Evolutionary conservation across 129 eudicot genomes (phyloP).

Genomic region (Escallonia rubra): DNA sequence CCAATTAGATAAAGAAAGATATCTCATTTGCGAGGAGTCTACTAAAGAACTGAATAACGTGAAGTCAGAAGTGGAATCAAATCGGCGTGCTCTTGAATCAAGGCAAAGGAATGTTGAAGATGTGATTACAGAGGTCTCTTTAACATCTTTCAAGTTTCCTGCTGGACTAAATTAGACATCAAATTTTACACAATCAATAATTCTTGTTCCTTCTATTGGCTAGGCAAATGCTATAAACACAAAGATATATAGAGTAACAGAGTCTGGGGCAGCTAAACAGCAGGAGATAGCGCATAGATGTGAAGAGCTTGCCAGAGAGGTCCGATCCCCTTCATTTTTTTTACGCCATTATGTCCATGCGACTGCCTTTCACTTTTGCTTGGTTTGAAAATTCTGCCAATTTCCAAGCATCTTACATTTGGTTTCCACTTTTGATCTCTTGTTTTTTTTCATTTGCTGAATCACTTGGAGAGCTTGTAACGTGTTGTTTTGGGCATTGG

Average conservation of each 20-base stretch:
- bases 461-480: background rate
- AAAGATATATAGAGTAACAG: slow-evolving; percentile 44
- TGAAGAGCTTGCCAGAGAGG: slow-evolving; percentile 60
- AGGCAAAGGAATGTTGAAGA: slow-evolving; percentile 57
- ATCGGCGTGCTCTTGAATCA: slow-evolving; percentile 38
- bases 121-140: slow-evolving; percentile 59
- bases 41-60: slow-evolving; percentile 58
- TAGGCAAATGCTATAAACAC: slow-evolving; percentile 60
- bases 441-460: background rate
- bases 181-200: background rate
- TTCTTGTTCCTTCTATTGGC: slow-evolving; percentile 10
- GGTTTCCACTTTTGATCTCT: background rate
- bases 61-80: slow-evolving; percentile 63
- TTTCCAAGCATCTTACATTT: background rate
- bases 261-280: slow-evolving; percentile 48
- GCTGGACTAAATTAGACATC: background rate
- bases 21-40: slow-evolving; percentile 48
- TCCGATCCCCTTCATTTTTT: slow-evolving; percentile 10
- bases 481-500: background rate
- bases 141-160: background rate
- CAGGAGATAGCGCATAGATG: slow-evolving; percentile 41
- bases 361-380: background rate
- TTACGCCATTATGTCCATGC: background rate
- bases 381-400: background rate
- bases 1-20: slow-evolving; percentile 64